These are phyloP conservation scores for Ganoderma meredithae DNA, from an alignment of 1,284 basidiomycete species.

Conservation along the genomic window DNA sequence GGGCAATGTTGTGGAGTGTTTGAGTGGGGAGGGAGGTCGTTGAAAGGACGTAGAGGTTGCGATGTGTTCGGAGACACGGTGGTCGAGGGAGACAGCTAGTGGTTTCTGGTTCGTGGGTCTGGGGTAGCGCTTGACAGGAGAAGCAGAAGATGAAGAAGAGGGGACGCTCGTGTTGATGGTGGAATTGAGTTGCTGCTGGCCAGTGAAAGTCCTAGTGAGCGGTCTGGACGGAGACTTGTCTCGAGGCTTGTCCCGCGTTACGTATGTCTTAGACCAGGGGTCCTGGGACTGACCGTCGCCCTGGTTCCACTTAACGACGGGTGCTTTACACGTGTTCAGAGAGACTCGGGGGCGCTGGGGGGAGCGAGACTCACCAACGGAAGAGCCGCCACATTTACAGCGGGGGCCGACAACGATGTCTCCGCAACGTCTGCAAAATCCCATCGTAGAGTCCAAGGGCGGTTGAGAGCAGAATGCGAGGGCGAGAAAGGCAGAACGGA, in stretches of 20 bases:
- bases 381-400: slow-evolving; percentile 78
- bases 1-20: slow-evolving; percentile 50
- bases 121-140: slow-evolving; percentile 54
- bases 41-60: slow-evolving; percentile 52
- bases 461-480: slow-evolving; percentile 10
- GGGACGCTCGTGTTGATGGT: slow-evolving; percentile 9
- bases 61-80: slow-evolving; percentile 65
- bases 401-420: slow-evolving; percentile 74
- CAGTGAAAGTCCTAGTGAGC: slow-evolving; percentile 22
- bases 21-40: slow-evolving; percentile 64
- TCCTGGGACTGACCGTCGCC: slow-evolving; percentile 58
- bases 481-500: slow-evolving; percentile 6
- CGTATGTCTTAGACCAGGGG: slow-evolving; percentile 81
- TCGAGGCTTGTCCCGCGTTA: slow-evolving; percentile 58
- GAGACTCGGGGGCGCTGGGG: not conserved
- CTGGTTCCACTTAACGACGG: slow-evolving; percentile 70
- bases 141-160: slow-evolving; percentile 26
- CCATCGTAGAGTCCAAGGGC: slow-evolving; percentile 54
- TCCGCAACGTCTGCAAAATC: slow-evolving; percentile 82
- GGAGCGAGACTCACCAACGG: slow-evolving; percentile 61
- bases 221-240: slow-evolving; percentile 50
- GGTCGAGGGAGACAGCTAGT: slow-evolving; percentile 46
- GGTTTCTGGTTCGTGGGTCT: slow-evolving; percentile 47
- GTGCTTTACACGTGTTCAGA: slow-evolving; percentile 51
- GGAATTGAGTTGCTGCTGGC: slow-evolving; percentile 14